Base-by-base conservation (phyloP, 2,329 filamentous ascomycete species). In the Rhynchosporium secalis region DNA sequence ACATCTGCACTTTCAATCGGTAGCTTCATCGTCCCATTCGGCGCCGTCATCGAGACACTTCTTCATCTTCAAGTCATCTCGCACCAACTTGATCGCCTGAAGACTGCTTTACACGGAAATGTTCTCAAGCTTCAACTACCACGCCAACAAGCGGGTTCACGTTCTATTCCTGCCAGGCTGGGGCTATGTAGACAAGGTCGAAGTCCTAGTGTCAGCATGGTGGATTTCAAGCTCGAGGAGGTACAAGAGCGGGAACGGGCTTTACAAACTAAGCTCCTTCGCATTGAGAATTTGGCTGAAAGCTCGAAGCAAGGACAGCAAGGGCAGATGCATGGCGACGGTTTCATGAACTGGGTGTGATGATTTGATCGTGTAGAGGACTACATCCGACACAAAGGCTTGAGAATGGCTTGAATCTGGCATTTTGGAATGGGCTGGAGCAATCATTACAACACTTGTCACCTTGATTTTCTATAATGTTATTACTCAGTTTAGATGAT, bases 201-300 rank as follows among this genome's bases (percentile, higher is more conserved):
- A 3, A 58, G 38, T 12, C 61, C 61, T 6, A 55, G 55, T 29
- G 61, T 62, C 8, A 55, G 48, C 33, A 62, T 62, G 61, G 61
- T 62, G 6, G 61, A 62, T 26, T 62, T 62, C 43, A 62, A 62
- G 26, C 56, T 62, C 40, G 61, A 62, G 48, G 61, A 62, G 26
- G 59, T 62, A 51, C 49, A 58, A 20, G 61, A 62, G 61, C 26
- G 61, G 20, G 61, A 62, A 15, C 29, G 56, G 10, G 61, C 61
- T 7, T 15, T 62, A 49, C 61, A 62, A 20, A 56, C 49, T 6
- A 62, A 62, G n/a, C 36, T 62, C 3, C 29, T 62, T 7, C 40
- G 61, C 8, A 62, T 62, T 20, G 61, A 62, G 41, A 52, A 52
- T 29, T 20, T 62, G 31, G 61, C 61, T 1, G 61, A 62, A 56